phyloP scores from a whole-genome alignment of 805 yeast species.

The Candida hungchunana region DNA sequence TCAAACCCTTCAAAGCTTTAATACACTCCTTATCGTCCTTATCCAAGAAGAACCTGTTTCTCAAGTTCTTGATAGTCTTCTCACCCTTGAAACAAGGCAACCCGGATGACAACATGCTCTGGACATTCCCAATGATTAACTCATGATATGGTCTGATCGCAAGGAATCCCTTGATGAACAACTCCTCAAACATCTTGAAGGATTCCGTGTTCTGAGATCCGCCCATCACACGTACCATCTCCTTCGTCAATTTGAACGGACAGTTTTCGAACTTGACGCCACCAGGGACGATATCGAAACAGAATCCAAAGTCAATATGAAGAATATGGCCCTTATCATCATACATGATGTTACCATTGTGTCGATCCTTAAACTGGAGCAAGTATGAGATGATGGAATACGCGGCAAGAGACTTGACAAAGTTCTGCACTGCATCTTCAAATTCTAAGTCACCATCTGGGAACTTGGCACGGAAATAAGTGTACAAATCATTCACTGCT shows the following conservation, averaged over 20 bases:
- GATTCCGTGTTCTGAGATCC: slow-evolving; percentile 83
- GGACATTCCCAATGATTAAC: slow-evolving; percentile 75
- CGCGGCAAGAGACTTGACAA: slow-evolving; percentile 91
- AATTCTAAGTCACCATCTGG: slow-evolving; percentile 93
- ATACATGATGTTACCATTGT: slow-evolving; percentile 96
- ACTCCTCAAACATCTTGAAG: slow-evolving; percentile 88
- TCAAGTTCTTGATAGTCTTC: slow-evolving; percentile 73
- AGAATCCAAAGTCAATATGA: slow-evolving; percentile 97
- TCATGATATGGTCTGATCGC: slow-evolving; percentile 87
- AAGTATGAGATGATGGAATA: slow-evolving; percentile 88
- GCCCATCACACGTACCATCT: slow-evolving; percentile 96
- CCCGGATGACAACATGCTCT: slow-evolving; percentile 93
- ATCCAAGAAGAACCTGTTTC: slow-evolving; percentile 73
- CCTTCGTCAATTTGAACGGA: slow-evolving; percentile 93
- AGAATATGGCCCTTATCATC: slow-evolving; percentile 92
- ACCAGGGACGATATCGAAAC: slow-evolving; percentile 98
- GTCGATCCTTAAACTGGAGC: slow-evolving; percentile 94
- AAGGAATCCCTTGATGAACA: slow-evolving; percentile 88
- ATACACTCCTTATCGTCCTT: slow-evolving; percentile 87
- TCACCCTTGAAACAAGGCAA: slow-evolving; percentile 90
- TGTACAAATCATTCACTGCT: slow-evolving; percentile 95
- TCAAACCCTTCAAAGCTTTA: slow-evolving; percentile 64
- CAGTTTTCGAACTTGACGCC: slow-evolving; percentile 98
- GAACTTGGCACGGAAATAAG: slow-evolving; percentile 85
- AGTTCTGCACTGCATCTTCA: slow-evolving; percentile 88